Evolutionary conservation across 2,329 filamentous ascomycete species (phyloP).

Genomic region (Madurella fahalii): DNA sequence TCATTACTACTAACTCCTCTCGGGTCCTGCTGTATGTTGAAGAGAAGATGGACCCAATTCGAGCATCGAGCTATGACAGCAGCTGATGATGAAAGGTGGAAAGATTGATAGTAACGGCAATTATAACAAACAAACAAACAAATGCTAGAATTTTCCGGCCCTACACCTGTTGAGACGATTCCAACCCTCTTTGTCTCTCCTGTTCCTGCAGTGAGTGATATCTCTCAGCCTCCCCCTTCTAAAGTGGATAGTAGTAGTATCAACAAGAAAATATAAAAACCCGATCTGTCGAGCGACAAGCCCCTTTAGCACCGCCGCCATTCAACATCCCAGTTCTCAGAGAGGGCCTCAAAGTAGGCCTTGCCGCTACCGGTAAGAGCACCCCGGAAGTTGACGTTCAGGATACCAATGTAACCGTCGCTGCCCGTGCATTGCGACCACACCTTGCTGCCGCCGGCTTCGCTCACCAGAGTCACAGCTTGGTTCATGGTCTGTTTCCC

Average conservation of each 20-base stretch:
- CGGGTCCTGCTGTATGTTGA: too few relatives aligned
- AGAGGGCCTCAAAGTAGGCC: constrained; percentile 33
- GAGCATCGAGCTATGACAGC: too few relatives aligned
- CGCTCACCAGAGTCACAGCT: constrained; percentile 30
- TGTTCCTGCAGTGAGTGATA: too few relatives aligned
- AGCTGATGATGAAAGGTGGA: too few relatives aligned
- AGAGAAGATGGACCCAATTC: too few relatives aligned
- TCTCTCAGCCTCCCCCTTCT: neutral
- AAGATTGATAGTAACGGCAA: too few relatives aligned
- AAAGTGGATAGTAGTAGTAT: neutral
- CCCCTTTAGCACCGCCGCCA: constrained; percentile 34
- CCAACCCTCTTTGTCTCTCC: too few relatives aligned
- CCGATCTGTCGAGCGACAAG: neutral
- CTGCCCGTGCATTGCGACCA: constrained; percentile 35
- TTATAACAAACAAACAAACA: too few relatives aligned
- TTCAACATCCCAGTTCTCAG: constrained; percentile 35
- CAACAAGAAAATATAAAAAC: neutral
- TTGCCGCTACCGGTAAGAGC: constrained; percentile 33
- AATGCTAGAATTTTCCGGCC: too few relatives aligned
- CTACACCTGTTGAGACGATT: too few relatives aligned
- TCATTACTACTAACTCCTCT: too few relatives aligned
- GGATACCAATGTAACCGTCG: constrained; percentile 34
- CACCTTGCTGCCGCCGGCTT: constrained; percentile 26
- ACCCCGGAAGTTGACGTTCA: constrained; percentile 41
- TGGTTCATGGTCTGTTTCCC: constrained; percentile 27